A percentile compares a stretch with the other conserved stretches of the same genome.
These are phyloP conservation scores for Ceratocystis eucalypticola DNA, from an alignment of 2,329 filamentous ascomycete genomes.

Conservation along the genomic window DNA sequence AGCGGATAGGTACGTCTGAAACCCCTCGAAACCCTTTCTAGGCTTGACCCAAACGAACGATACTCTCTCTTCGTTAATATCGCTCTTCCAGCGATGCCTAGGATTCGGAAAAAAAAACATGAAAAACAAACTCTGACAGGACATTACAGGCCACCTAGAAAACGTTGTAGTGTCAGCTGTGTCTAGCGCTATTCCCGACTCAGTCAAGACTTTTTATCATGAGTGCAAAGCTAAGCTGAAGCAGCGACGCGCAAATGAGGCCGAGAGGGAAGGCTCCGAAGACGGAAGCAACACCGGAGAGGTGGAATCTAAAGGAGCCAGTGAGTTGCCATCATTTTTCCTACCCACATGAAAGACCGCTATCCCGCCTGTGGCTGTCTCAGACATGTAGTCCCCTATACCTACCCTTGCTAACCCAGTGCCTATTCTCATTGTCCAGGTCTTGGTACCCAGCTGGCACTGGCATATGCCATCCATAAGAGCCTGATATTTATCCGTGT, in stretches of 20 bases:
- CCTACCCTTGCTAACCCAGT: neutral
- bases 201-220: constrained; percentile 29
- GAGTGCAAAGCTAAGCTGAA: constrained; percentile 21
- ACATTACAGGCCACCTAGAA: constrained; percentile 42
- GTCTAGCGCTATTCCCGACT: constrained; percentile 45
- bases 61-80: neutral
- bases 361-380: too few relatives aligned
- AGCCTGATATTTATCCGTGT: constrained; percentile 95
- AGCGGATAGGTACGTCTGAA: constrained; percentile 53
- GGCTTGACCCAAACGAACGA: neutral
- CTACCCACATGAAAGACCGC: neutral
- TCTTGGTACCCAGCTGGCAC: constrained; percentile 66
- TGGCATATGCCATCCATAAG: constrained; percentile 96
- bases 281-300: neutral
- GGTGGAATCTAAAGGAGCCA: constrained; percentile 37
- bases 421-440: constrained; percentile 29
- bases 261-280: constrained; percentile 35
- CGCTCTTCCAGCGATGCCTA: neutral
- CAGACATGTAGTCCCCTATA: too few relatives aligned
- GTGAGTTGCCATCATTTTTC: constrained; percentile 41
- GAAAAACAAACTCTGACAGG: neutral
- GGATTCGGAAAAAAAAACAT: neutral
- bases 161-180: constrained; percentile 50
- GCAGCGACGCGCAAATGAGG: constrained; percentile 24
- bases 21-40: neutral